Conservation (phyloP, 805 yeast species). For the Saccharomycopsis guyanensis region DNA sequence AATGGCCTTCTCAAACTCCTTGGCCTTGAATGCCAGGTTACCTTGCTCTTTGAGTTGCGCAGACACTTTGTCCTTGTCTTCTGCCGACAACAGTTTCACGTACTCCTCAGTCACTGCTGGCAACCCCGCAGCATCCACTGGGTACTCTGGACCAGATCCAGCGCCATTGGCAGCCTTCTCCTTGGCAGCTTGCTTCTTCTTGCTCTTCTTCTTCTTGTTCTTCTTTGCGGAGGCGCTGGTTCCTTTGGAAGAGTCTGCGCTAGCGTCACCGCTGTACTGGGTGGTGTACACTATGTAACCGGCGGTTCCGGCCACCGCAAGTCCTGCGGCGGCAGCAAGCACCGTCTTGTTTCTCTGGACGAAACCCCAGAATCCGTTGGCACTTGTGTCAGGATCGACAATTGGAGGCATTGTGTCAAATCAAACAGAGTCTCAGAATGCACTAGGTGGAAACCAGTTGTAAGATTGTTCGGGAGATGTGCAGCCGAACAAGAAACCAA, state of each 20-base stretch:
- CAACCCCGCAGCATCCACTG: conserved; percentile 48
- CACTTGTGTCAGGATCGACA: conserved; percentile 9
- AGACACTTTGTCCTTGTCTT: conserved; percentile 58
- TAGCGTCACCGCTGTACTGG: conserved; percentile 18
- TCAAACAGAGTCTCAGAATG: no score
- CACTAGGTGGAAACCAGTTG: no score
- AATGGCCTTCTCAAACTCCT: conserved; percentile 69
- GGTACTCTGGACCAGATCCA: conserved; percentile 35
- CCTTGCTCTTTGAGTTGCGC: conserved; percentile 83
- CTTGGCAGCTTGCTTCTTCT: conserved; percentile 25
- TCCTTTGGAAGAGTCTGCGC: conserved; percentile 23
- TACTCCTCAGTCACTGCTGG: conserved; percentile 47
- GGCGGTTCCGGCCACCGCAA: conserved; percentile 56
- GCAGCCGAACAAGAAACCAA: no score
- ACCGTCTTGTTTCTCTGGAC: conserved; percentile 52
- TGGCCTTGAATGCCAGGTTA: conserved; percentile 64
- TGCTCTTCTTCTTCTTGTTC: conserved; percentile 42
- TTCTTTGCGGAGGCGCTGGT: conserved; percentile 25
- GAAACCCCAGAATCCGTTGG: conserved; percentile 26
- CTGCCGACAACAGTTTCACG: conserved; percentile 37
- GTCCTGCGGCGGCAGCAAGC: conserved; percentile 53
- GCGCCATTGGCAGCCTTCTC: conserved; percentile 20
- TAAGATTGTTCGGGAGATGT: no score
- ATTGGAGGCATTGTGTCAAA: conserved; percentile 20
- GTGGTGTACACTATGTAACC: conserved; percentile 38